Percentiles rank a stretch among this genome's conserved stretches.
These are phyloP conservation scores for Rhodotorula sp. DNA, from an alignment of 1,284 basidiomycete species.

Conservation along the genomic window DNA sequence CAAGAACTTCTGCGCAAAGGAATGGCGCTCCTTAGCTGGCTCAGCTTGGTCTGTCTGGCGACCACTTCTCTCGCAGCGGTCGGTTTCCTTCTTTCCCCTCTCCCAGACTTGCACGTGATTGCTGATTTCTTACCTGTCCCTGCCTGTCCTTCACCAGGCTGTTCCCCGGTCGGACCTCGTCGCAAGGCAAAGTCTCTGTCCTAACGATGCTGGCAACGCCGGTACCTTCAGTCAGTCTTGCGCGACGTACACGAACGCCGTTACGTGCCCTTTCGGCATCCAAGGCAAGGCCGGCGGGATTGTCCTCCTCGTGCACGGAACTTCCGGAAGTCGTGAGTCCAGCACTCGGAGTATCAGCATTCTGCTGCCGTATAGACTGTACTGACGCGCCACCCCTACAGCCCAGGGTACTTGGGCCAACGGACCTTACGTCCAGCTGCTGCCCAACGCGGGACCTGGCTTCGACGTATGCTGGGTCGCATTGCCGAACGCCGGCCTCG, in stretches of 20 bases:
- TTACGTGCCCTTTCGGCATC: conserved; percentile 44
- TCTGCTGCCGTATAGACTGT: too few relatives aligned
- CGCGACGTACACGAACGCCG: conserved; percentile 5
- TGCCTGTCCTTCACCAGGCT: not conserved
- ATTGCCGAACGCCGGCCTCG: conserved; percentile 43
- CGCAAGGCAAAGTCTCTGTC: not conserved
- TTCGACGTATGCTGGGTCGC: conserved; percentile 46
- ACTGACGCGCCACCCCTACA: conserved; percentile 28
- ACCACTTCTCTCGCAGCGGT: not conserved
- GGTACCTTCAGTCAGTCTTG: conserved; percentile 16
- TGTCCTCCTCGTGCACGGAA: conserved; percentile 49
- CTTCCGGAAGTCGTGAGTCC: conserved; percentile 14
- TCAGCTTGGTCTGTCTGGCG: not conserved
- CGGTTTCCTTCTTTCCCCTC: not conserved
- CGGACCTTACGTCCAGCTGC: conserved; percentile 42
- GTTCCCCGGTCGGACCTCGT: not conserved
- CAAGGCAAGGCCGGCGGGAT: conserved; percentile 38
- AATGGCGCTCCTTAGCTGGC: not conserved
- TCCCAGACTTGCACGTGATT: not conserved
- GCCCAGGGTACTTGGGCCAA: conserved; percentile 41
- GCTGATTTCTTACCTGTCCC: not conserved
- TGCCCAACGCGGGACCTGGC: conserved; percentile 32
- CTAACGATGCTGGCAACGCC: conserved; percentile 1
- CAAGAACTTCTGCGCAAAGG: not conserved
- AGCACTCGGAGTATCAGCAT: not conserved